Evolutionary conservation across 2,329 filamentous ascomycete species (phyloP), one percentile per base, ranked within the genome.

Genomic region (Ceratocystis destructans): DNA sequence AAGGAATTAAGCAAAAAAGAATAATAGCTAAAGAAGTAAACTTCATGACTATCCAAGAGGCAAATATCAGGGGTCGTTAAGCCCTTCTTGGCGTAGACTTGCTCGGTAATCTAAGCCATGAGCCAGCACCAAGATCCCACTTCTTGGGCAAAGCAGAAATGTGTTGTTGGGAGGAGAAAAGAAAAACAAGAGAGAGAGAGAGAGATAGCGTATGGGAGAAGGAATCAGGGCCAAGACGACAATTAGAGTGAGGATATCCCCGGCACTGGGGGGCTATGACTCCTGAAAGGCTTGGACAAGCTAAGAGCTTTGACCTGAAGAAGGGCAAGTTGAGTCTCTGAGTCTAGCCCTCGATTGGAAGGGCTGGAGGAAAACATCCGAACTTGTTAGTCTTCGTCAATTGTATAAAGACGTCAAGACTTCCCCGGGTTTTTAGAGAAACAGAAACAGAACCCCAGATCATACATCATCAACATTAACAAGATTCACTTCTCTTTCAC

Each of bases 71-170:
- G 53, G 53, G 53, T 31, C 10, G 25, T 57, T 33, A 20, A n/a
- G 53, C 22, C 8, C 10, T 57, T 57, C 53, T 57, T 57, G 25
- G 53, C 53, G 33, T 57, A 57, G 12, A 57, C 22, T 22, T 31
- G 25, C 5, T 33, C 53, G 53, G 53, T 31, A 57, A 57, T 57
- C 53, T 57, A 31, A 57, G 53, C 53, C 53, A 57, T 53, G 48
- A 15, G 22, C 31, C 28, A 57, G 53, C 53, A 20, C 17, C 17
- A 57, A 2, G 53, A 57, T 57, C 22, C 53, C 15, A 57, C 10
- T 57, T 28, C 53, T 15, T 31, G 53, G 53, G 33, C 22, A 31
- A 31, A 10, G 7, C 28, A 31, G 28, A 57, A 31, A 15, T 4
- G 33, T 37, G 25, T 17, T 1, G 10, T 5, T 50, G 17, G 20